Evolutionary conservation across 78 protist genomes (phyloP).

Genomic region (Dictyostelium purpureum): DNA sequence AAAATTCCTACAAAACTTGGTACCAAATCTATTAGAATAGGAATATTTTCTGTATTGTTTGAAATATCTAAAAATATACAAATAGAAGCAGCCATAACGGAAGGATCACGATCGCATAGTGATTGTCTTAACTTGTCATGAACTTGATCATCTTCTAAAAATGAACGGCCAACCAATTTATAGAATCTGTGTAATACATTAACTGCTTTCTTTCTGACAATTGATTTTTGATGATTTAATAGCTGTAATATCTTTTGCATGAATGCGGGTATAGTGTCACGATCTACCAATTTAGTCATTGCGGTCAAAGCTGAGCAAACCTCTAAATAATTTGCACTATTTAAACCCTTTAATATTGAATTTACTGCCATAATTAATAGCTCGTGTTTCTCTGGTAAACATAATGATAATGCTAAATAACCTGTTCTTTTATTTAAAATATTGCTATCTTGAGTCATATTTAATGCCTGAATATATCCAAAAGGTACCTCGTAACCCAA

Average conservation of each 20-base stretch:
- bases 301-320: constrained; percentile 74
- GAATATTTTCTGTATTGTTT: neutral
- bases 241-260: constrained; percentile 3
- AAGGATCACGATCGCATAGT: constrained; percentile 94
- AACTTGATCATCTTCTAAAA: neutral
- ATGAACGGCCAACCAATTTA: neutral
- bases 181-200: constrained; percentile 49
- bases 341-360: constrained; percentile 58
- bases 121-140: constrained; percentile 19
- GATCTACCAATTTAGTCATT: constrained; percentile 14
- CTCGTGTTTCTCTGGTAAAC: constrained; percentile 75
- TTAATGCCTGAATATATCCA: constrained; percentile 79
- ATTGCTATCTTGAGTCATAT: constrained; percentile 64
- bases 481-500: constrained; percentile 75
- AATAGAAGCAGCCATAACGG: constrained; percentile 93
- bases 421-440: constrained; percentile 76
- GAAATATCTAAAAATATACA: constrained; percentile 63
- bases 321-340: constrained; percentile 33
- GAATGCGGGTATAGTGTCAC: constrained; percentile 65
- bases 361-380: constrained; percentile 75
- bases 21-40: constrained; percentile 72
- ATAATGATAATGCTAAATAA: constrained; percentile 68
- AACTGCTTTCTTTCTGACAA: constrained; percentile 74
- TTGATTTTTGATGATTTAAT: constrained; percentile 32
- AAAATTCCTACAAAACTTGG: constrained; percentile 90